Percentiles rank a stretch among this genome's conserved stretches.
Evolutionary conservation across 352 stramenopile species (phyloP).

Genomic region (Thraustotheca clavata): DNA sequence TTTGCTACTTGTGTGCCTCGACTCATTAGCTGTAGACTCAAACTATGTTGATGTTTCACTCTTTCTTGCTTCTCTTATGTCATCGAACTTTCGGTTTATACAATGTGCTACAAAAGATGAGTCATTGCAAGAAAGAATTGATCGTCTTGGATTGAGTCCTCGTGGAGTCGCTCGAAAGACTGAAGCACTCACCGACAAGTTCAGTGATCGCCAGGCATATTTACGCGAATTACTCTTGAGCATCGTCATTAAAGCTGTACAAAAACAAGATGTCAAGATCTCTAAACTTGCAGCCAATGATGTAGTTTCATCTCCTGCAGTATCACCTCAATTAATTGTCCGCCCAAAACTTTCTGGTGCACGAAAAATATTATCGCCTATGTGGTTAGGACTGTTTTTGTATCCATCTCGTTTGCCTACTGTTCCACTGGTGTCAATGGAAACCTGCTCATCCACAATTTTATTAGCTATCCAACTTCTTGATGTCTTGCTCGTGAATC

Average conservation of each 20-base stretch:
- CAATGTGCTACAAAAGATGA: neutral
- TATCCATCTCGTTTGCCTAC: slow-evolving; percentile 26
- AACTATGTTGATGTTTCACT: slow-evolving; percentile 60
- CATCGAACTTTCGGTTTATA: slow-evolving; percentile 34
- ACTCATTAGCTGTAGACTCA: slow-evolving; percentile 31
- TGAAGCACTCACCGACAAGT: slow-evolving; percentile 7
- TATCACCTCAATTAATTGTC: slow-evolving; percentile 37
- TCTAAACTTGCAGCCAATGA: slow-evolving; percentile 38
- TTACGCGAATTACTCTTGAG: slow-evolving; percentile 55
- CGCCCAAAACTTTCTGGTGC: slow-evolving; percentile 39
- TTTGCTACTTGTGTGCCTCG: slow-evolving; percentile 56
- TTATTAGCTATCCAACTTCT: slow-evolving; percentile 45
- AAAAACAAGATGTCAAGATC: slow-evolving; percentile 68
- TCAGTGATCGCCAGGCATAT: slow-evolving; percentile 30
- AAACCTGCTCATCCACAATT: slow-evolving; percentile 43
- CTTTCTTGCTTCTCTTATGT: slow-evolving; percentile 50
- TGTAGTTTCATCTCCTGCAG: slow-evolving; percentile 25
- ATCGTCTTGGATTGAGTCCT: slow-evolving; percentile 39
- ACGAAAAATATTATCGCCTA: slow-evolving; percentile 45
- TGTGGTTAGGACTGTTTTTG: slow-evolving; percentile 61
- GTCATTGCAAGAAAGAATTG: slow-evolving; percentile 15
- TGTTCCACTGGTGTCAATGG: slow-evolving; percentile 23
- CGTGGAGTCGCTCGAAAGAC: slow-evolving; percentile 21
- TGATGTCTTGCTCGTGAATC: slow-evolving; percentile 32
- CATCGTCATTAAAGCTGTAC: slow-evolving; percentile 52